A percentile compares a stretch with the other conserved stretches of the same genome.
These are phyloP conservation scores for Hanseniaspora thailandica DNA, from an alignment of 805 yeast genomes.

Conservation along the genomic window DNA sequence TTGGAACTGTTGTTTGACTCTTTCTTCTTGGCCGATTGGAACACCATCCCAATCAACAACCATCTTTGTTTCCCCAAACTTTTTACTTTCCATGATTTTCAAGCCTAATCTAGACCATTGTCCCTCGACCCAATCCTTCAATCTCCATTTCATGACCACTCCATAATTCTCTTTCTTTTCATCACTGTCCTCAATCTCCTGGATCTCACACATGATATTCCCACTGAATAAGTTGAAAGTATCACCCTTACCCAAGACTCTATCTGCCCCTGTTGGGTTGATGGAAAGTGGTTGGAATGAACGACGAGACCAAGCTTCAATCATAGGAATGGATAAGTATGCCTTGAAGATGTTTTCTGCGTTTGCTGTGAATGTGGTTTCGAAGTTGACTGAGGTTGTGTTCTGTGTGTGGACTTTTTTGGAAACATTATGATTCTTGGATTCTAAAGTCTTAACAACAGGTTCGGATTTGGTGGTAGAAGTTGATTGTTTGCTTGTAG, in stretches of 20 bases:
- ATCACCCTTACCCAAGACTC: constrained; percentile 38
- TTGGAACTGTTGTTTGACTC: constrained; percentile 73
- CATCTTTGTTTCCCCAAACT: constrained; percentile 72
- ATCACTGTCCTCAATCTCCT: constrained; percentile 26
- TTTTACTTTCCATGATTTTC: constrained; percentile 50
- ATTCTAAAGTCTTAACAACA: background rate
- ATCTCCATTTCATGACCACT: constrained; percentile 74
- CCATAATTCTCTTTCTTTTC: constrained; percentile 42
- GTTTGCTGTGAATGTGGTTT: constrained; percentile 72
- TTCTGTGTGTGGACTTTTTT: constrained; percentile 38
- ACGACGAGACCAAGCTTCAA: constrained; percentile 77
- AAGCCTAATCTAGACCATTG: constrained; percentile 63
- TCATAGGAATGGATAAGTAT: constrained; percentile 60
- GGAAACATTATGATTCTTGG: background rate
- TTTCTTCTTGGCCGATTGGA: constrained; percentile 90
- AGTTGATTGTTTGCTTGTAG: constrained; percentile 14
- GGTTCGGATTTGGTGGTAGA: too few relatives aligned
- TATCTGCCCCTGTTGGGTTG: constrained; percentile 36
- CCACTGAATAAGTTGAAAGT: constrained; percentile 74
- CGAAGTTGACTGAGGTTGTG: constrained; percentile 66
- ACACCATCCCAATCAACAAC: constrained; percentile 73
- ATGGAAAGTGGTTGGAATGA: constrained; percentile 32
- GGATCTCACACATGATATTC: constrained; percentile 51
- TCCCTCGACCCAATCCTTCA: constrained; percentile 77
- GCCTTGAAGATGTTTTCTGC: constrained; percentile 78